Base-by-base conservation (phyloP, 306 rosid genomes). In the Sindora glabra region DNA sequence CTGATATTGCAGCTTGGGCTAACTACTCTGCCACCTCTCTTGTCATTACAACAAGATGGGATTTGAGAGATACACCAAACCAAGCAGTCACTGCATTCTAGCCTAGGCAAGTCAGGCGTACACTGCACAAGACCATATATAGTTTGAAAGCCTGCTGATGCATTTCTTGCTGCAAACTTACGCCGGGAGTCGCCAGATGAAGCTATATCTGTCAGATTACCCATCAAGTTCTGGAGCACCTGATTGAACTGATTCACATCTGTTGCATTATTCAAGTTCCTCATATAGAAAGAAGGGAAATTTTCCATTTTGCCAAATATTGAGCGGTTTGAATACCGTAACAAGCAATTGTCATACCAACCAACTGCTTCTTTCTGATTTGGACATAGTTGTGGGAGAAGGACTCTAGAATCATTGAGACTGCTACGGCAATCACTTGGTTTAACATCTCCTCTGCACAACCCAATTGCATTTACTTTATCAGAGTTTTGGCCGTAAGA, bases 381-480 rank as follows among this genome's bases (percentile, higher is more conserved):
- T 3, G 76, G 76, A 12, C 79, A 70, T 4, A 2, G 34, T 0
- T 7, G 4, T 18, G 5, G 18, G n/a, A 73, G 64, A 29, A 10
- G 41, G 10, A 15, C 6, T 8, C 3, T 36, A 2, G 77, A 65
- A 58, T 59, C 52, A 5, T 34, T 19, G 26, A 72, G 71, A 45
- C 75, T 72, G 5, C 25, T 21, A 13, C 27, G 68, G 11, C 75
- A 77, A 10, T 9, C 14, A 10, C 27, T 42, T 1, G 33, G 12
- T 8, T 24, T 3, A n/a, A 42, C 22, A 36, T 77, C 78, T 6
- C 78, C 82, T 18, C 71, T 59, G 36, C 82, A 77, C 41, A 72
- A 68, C 23, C 64, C 56, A 30, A 56, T 24, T 41, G 71, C 71
- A 18, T 37, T 54, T 14, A 64, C 59, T 1, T 30, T 24, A 8